Base-by-base conservation (phyloP, 2,329 filamentous ascomycete genomes). In the Exophiala sp. region DNA sequence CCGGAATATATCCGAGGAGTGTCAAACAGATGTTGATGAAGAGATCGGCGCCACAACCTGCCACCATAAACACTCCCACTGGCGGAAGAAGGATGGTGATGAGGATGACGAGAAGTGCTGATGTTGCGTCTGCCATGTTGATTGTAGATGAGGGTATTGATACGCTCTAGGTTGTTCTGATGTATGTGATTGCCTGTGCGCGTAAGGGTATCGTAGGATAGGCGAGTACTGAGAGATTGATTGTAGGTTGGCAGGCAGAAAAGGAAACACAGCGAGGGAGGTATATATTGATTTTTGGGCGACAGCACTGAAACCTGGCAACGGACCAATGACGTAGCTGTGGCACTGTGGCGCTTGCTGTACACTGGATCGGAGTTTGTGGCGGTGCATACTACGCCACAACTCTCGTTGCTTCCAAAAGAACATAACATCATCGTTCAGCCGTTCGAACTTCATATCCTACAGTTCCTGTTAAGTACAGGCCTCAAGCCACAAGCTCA, bases 1-100 rank as follows among this genome's bases (percentile, higher is more conserved):
- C 62, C 0, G 87, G 87, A 66, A 91, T 80, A 72, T 83, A 86
- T 70, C 82, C 84, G 63, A 90, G 78, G 65, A 89, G 82, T 65
- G 89, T 95, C 74, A 95, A 77, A 68, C 89, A 81, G 74, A 95
- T 88, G 85, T 95, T 95, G 83, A 96, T 92, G 74, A 92, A 78
- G 67, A 96, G 78, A 70, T 95, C 89, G 62, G 85, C 83, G 68
- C 86, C 86, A 76, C 91, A 95, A 68, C 91, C 91, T 63, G 87
- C 85, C 84, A 96, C 90, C 65, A 96, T 87, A 82, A 95, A 92
- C 70, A 96, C 91, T 77, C 91, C 91, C 55, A 96, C 76, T 69
- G 91, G 91, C 52, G 91, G 91, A 62, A 95, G n/a, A 29, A 65
- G 50, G 43, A 64, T 55, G 32, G 63, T 65, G 54, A 65, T 63